Base-by-base conservation (phyloP, 331 rosid species). In the Stylosanthes scabra region DNA sequence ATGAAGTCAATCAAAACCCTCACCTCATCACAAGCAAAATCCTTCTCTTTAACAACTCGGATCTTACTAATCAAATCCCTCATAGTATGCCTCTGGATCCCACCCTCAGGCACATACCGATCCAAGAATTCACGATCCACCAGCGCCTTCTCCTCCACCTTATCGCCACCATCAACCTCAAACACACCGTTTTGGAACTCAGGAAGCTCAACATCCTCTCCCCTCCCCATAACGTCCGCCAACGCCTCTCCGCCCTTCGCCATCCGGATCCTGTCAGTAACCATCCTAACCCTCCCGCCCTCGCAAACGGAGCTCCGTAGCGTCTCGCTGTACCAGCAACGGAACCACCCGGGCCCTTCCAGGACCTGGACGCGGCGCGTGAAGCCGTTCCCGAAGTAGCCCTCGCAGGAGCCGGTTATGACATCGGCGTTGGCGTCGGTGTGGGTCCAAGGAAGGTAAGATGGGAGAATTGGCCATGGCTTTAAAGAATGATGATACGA, bases 351-450 rank as follows among this genome's bases (percentile, higher is more conserved):
- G 0, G 75, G 50, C 11, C 52, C 77, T 0, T 41, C 31, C 1
- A 31, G 67, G 74, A 9, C 9, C 1, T 91, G 89, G 45, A 78
- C 59, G 15, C 81, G 80, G 78, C 54, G 81, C 7, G 84, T 86
- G 84, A 89, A 91, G 6, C 99, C 99, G 69, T 91, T 88, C 0
- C 97, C 99, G 67, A 94, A 94, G 71, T 84, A 94, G 25, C 86
- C 93, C 72, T 94, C 99, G 66, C 99, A 94, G 11, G 99, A 89
- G 34, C 84, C 74, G 0, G 82, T 59, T 0, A 13, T 28, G 0
- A 72, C 1, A 0, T 11, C 16, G 3, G 82, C 28, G 6, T 44
- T 28, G 3, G 82, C 27, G 7, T 44, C 13, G 15, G 11, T 45
- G 0, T 44, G 31, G 84, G 11, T 66, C 98, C 98, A 93, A 0